Evolutionary conservation across 306 rosid genomes (phyloP).

Genomic region (Glycine tomentella): DNA sequence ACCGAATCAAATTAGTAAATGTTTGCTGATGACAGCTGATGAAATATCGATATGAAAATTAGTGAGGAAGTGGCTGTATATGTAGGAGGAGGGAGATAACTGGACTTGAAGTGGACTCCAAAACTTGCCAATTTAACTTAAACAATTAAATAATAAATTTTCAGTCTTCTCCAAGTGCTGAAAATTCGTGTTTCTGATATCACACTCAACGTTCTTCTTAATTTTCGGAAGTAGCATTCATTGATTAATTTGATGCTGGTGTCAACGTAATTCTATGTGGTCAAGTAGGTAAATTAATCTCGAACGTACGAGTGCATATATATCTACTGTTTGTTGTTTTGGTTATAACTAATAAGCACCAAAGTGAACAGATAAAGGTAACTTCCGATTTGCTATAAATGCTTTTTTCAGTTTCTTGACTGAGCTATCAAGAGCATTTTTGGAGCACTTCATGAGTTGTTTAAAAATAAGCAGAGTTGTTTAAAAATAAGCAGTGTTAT

Average conservation of each 20-base stretch:
- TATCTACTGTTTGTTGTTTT: background rate
- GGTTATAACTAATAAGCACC: background rate
- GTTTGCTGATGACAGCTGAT: background rate
- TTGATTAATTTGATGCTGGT: background rate
- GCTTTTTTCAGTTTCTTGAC: too few species aligned
- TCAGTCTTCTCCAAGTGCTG: background rate
- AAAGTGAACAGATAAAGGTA: background rate
- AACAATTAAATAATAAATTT: background rate
- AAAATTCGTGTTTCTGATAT: background rate
- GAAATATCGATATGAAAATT: background rate
- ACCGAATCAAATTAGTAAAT: too few species aligned
- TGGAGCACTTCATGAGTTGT: too few species aligned
- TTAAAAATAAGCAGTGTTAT: too few species aligned
- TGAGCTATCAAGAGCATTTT: too few species aligned
- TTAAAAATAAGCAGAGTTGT: too few species aligned
- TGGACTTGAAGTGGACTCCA: background rate
- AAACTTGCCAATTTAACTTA: background rate
- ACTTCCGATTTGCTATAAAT: background rate
- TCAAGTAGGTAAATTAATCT: background rate
- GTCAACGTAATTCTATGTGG: background rate
- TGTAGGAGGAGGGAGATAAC: constrained; percentile 1
- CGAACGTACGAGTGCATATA: background rate
- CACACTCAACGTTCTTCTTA: background rate
- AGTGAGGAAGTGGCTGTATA: background rate
- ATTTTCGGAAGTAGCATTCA: background rate